Evolutionary conservation across 2,329 filamentous ascomycete genomes (phyloP).

Genomic region (Xylariomycetidae sp.): DNA sequence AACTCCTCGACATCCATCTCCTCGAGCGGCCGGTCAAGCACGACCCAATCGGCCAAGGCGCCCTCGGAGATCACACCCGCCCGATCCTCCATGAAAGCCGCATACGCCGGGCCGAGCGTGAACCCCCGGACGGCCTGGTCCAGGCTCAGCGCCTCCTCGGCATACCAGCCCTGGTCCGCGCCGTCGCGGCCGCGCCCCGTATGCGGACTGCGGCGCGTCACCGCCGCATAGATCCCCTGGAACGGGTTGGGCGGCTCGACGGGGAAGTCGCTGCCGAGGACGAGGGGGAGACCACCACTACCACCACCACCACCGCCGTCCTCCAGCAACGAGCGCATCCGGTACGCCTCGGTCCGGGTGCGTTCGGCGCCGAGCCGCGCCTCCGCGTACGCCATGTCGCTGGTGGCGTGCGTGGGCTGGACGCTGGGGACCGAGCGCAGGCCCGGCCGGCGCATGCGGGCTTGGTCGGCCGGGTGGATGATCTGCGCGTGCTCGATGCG

Average conservation of each 20-base stretch:
- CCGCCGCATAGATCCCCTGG: constrained; percentile 62
- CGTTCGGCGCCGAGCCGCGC: constrained; percentile 51
- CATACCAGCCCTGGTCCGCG: constrained; percentile 50
- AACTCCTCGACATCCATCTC: constrained; percentile 44
- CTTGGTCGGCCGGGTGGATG: constrained; percentile 59
- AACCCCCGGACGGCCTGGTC: constrained; percentile 58
- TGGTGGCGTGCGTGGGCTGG: constrained; percentile 67
- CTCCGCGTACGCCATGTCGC: constrained; percentile 63
- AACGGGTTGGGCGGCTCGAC: constrained; percentile 64
- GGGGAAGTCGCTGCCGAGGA: constrained; percentile 66
- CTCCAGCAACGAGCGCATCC: constrained; percentile 56
- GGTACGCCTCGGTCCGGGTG: constrained; percentile 52
- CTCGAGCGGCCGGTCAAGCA: constrained; percentile 55
- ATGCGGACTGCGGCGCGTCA: constrained; percentile 53
- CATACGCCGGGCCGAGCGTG: constrained; percentile 52
- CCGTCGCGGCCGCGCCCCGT: constrained; percentile 45
- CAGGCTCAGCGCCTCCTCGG: constrained; percentile 51
- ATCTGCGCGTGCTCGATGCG: constrained; percentile 69
- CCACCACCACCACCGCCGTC: no score
- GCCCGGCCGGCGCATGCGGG: constrained; percentile 49
- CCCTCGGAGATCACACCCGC: constrained; percentile 55
- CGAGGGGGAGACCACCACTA: constrained; percentile 40
- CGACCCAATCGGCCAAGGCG: constrained; percentile 63
- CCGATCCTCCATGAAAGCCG: constrained; percentile 51
- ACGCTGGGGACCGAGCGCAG: constrained; percentile 65